Percentiles rank a stretch among this genome's conserved stretches.
phyloP scores from a whole-genome alignment of 768 basidiomycete genomes.

The Russula virescens region DNA sequence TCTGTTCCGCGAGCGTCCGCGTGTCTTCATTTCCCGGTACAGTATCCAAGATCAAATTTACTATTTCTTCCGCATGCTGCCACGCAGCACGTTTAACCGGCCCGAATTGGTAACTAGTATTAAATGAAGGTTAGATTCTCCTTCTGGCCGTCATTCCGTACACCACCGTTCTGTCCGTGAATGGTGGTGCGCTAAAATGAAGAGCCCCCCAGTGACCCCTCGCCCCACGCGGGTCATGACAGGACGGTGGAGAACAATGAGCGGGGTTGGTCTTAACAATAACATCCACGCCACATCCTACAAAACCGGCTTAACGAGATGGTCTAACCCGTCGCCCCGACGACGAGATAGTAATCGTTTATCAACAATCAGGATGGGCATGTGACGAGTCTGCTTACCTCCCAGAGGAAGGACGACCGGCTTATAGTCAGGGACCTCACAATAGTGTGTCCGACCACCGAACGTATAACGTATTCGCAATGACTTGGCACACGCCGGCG shows the following conservation, averaged over 20 bases:
- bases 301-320: conserved; percentile 16
- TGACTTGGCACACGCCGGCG: conserved; percentile 63
- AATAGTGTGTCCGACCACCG: conserved; percentile 64
- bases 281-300: conserved; percentile 1
- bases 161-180: neutral
- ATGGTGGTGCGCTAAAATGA: conserved; percentile 10
- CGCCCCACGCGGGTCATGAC: neutral
- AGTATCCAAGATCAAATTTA: conserved; percentile 2
- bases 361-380: conserved; percentile 9
- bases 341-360: conserved; percentile 7
- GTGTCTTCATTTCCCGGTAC: conserved; percentile 6
- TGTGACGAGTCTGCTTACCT: conserved; percentile 43
- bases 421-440: conserved; percentile 66
- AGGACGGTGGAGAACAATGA: conserved; percentile 11
- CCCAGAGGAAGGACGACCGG: conserved; percentile 68
- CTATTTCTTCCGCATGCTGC: neutral
- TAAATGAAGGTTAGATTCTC: neutral
- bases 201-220: neutral
- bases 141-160: neutral
- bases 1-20: conserved; percentile 21
- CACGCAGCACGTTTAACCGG: neutral
- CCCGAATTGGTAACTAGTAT: neutral
- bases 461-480: conserved; percentile 74
- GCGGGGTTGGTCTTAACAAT: conserved; percentile 5
- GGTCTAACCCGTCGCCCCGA: conserved; percentile 22